Evolutionary conservation across 2,329 filamentous ascomycete genomes (phyloP).

Genomic region (Cadophora luteo-olivacea): DNA sequence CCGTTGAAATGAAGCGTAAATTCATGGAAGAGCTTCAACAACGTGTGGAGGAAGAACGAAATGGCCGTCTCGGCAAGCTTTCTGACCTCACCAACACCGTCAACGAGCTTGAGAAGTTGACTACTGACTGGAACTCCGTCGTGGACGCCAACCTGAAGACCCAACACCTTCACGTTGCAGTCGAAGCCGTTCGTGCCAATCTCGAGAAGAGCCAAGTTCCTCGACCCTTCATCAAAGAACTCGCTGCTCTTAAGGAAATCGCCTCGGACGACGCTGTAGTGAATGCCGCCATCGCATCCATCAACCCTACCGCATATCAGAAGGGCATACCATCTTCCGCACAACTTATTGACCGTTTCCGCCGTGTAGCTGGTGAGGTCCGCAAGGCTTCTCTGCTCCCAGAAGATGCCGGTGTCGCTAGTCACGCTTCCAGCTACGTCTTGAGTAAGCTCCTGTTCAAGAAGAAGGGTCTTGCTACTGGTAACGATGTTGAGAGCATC

Average conservation of each 20-base stretch:
- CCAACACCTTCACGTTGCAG: constrained; percentile 93
- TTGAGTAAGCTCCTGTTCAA: constrained; percentile 96
- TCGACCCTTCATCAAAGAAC: constrained; percentile 87
- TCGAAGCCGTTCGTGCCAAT: constrained; percentile 88
- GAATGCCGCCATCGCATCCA: constrained; percentile 92
- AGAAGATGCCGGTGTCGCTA: constrained; percentile 92
- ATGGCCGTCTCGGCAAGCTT: constrained; percentile 85
- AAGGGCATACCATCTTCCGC: constrained; percentile 83
- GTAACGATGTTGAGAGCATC: constrained; percentile 92
- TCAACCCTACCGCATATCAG: constrained; percentile 94
- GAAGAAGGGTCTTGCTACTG: constrained; percentile 84
- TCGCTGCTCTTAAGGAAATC: constrained; percentile 93
- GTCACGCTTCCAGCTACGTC: constrained; percentile 87
- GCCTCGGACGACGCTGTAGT: constrained; percentile 85
- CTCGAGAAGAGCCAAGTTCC: constrained; percentile 78
- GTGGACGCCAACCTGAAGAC: constrained; percentile 91
- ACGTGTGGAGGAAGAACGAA: constrained; percentile 87
- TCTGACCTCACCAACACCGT: constrained; percentile 80
- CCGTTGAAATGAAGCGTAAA: constrained; percentile 83
- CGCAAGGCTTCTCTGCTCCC: constrained; percentile 92
- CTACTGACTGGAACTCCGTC: constrained; percentile 87
- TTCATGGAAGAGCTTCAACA: constrained; percentile 80
- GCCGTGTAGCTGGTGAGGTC: constrained; percentile 88
- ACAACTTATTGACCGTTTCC: constrained; percentile 94
- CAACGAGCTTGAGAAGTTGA: constrained; percentile 84